A percentile compares a stretch with the other conserved stretches of the same genome.
phyloP scores from a whole-genome alignment of 2,329 filamentous ascomycete genomes.

The Cordyceps cateniannulata region DNA sequence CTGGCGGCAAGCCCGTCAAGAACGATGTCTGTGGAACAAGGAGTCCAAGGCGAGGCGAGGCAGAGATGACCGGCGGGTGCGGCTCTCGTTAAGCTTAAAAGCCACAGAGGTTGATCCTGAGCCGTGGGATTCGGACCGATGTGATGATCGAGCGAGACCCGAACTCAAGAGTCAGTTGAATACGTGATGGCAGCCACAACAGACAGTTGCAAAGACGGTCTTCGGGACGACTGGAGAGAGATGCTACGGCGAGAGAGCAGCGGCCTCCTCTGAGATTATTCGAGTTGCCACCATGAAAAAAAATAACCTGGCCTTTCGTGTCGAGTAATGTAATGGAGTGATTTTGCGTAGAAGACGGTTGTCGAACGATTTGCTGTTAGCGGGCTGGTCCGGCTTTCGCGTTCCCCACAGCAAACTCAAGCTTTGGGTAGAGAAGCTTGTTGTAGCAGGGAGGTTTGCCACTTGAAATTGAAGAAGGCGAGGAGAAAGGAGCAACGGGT shows the following conservation, averaged over 20 bases:
- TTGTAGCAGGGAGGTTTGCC: neutral
- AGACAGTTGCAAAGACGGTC: too few relatives aligned
- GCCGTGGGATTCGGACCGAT: too few relatives aligned
- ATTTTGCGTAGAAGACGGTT: neutral
- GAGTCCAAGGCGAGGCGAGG: neutral
- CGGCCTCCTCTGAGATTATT: too few relatives aligned
- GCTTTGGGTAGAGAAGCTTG: neutral
- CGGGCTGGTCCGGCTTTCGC: neutral
- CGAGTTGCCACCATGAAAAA: too few relatives aligned
- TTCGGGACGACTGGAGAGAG: too few relatives aligned
- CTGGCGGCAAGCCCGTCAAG: neutral
- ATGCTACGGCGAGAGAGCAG: too few relatives aligned
- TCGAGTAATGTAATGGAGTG: neutral
- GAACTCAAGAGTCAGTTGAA: too few relatives aligned
- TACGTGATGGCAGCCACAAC: too few relatives aligned
- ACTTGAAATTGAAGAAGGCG: neutral
- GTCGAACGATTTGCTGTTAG: neutral
- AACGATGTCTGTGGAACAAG: neutral
- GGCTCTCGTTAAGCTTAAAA: neutral
- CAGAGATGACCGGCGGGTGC: neutral
- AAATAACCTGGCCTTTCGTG: too few relatives aligned
- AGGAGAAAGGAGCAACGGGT: neutral
- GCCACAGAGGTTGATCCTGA: too few relatives aligned
- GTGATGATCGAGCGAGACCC: too few relatives aligned
- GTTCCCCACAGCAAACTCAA: neutral